These are phyloP conservation scores for Collariella sp. DNA, from an alignment of 495 filamentous ascomycete genomes.

Conservation along the genomic window DNA sequence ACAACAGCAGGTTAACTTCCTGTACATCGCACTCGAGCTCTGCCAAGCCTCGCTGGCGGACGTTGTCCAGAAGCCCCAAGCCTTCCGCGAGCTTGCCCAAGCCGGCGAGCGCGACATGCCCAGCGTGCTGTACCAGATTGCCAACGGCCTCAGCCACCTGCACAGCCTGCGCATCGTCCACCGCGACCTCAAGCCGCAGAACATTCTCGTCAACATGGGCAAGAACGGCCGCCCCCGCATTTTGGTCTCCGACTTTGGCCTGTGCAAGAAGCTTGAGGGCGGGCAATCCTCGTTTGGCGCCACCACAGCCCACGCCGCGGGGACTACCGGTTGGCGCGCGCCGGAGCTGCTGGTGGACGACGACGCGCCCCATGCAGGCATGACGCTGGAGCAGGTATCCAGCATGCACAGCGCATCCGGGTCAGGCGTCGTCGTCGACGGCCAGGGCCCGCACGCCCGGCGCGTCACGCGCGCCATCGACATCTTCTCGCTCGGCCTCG, in stretches of 20 bases:
- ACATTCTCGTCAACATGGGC: constrained; percentile 70
- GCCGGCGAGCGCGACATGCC: constrained; percentile 50
- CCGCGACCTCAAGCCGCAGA: constrained; percentile 94
- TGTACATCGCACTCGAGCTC: constrained; percentile 95
- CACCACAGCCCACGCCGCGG: constrained; percentile 86
- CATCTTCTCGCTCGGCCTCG: constrained; percentile 90
- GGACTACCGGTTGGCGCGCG: constrained; percentile 92
- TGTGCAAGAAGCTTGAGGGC: constrained; percentile 96
- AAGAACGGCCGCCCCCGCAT: constrained; percentile 59
- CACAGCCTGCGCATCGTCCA: constrained; percentile 93
- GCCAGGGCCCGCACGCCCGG: constrained; percentile 33
- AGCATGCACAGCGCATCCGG: constrained; percentile 41
- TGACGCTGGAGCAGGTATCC: constrained; percentile 29
- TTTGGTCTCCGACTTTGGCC: constrained; percentile 92
- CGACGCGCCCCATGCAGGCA: constrained; percentile 32
- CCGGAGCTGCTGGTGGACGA: constrained; percentile 87
- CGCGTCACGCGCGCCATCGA: constrained; percentile 92
- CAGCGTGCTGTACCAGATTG: constrained; percentile 73
- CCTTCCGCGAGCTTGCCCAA: constrained; percentile 41
- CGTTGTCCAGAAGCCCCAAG: constrained; percentile 59
- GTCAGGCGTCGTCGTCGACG: constrained; percentile 37
- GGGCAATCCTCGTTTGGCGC: constrained; percentile 91
- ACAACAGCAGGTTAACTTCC: constrained; percentile 77
- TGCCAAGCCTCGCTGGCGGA: constrained; percentile 91
- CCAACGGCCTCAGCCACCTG: constrained; percentile 75